phyloP scores from a whole-genome alignment of 2,329 filamentous ascomycete genomes.

The Dactylellina cionopaga region DNA sequence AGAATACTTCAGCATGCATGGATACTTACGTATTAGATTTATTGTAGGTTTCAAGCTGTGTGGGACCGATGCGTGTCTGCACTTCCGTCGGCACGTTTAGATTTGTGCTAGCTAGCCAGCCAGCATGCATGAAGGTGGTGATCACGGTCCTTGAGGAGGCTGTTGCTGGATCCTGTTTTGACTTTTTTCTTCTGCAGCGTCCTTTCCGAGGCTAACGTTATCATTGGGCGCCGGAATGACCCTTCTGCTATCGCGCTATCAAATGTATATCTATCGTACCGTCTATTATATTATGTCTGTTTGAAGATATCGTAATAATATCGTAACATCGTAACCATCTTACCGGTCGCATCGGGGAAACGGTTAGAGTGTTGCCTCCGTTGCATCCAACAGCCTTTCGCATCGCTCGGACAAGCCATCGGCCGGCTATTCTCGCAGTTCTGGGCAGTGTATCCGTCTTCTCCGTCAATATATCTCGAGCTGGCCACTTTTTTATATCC shows the following conservation, averaged over 20 bases:
- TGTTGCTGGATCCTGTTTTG: too few species aligned
- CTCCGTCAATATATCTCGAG: background rate
- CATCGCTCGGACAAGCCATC: background rate
- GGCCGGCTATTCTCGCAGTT: background rate
- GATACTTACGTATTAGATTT: too few species aligned
- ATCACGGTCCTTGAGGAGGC: too few species aligned
- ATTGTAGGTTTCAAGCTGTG: background rate
- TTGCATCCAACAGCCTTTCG: too few species aligned
- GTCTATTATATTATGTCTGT: too few species aligned
- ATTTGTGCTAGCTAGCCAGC: background rate
- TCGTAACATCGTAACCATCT: background rate
- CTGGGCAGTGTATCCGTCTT: background rate
- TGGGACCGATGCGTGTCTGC: background rate
- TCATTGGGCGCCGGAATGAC: too few species aligned
- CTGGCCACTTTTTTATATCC: slow-evolving; percentile 7
- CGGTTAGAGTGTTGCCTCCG: slow-evolving; percentile 11
- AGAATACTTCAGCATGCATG: too few species aligned
- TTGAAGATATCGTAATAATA: too few species aligned
- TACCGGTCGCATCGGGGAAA: slow-evolving; percentile 19
- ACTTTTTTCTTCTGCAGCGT: too few species aligned
- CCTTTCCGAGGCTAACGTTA: too few species aligned
- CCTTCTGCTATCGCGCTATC: too few species aligned
- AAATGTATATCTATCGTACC: too few species aligned
- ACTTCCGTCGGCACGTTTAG: background rate
- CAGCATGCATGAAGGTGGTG: background rate